Evolutionary conservation across 2,329 filamentous ascomycete genomes (phyloP).

Genomic region (Davidsoniella neocaledoniae): DNA sequence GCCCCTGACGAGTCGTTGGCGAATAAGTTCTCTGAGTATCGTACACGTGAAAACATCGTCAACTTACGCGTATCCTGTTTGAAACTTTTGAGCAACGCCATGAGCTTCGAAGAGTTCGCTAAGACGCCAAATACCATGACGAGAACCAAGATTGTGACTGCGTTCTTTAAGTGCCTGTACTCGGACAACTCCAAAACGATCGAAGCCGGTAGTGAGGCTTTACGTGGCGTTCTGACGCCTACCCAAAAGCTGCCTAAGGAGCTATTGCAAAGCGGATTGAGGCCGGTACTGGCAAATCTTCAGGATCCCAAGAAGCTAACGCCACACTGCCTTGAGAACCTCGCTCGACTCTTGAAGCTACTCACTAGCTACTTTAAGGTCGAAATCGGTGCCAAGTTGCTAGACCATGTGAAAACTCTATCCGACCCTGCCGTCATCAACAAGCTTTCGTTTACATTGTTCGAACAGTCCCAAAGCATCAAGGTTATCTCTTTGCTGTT

Average conservation of each 20-base stretch:
- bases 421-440: constrained; percentile 68
- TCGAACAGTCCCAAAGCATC: constrained; percentile 85
- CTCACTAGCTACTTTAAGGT: constrained; percentile 99
- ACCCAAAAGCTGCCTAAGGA: constrained; percentile 91
- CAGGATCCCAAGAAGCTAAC: constrained; percentile 85
- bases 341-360: constrained; percentile 75
- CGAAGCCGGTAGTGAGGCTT: constrained; percentile 76
- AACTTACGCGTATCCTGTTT: constrained; percentile 86
- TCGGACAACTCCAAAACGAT: constrained; percentile 85
- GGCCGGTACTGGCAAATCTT: constrained; percentile 90
- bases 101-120: constrained; percentile 81
- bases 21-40: constrained; percentile 82
- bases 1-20: constrained; percentile 85
- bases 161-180: constrained; percentile 97
- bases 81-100: constrained; percentile 79
- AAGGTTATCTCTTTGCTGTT: constrained; percentile 90
- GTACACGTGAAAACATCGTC: constrained; percentile 89
- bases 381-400: constrained; percentile 80
- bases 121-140: constrained; percentile 49
- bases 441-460: constrained; percentile 82
- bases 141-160: constrained; percentile 61
- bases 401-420: constrained; percentile 86
- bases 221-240: constrained; percentile 74
- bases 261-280: constrained; percentile 78
- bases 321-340: constrained; percentile 75